Base-by-base conservation (phyloP, 2,329 filamentous ascomycete species). In the Talaromyces albobiverticillius region DNA sequence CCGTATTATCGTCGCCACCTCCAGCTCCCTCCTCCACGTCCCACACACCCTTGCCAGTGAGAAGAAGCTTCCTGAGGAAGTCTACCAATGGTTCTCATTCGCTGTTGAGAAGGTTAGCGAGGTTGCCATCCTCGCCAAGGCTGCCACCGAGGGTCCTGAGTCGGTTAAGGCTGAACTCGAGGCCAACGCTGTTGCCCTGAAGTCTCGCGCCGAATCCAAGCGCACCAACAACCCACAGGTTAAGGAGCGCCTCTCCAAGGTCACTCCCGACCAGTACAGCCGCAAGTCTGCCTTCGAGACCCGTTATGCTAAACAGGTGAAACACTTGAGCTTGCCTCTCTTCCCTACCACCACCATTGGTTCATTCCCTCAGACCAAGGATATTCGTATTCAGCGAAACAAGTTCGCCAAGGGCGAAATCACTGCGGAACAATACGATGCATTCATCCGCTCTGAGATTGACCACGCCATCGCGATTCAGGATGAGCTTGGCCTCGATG, bases 281-380 rank as follows among this genome's bases (percentile, higher is more conserved):
- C 91, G 94, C 80, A 88, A 94, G 81, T 93, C 90, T 63, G 81
- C 84, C 63, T 99, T 99, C 86, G 81, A 90, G 53, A 76, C 76
- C 64, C 89, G 94, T 78, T 94, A 95, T 68, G 81, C 85, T 60
- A 84, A 90, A 75, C 94, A 99, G 82, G 88, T 93, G 82, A 86
- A 88, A 78, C 87, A 90, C 78, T 89, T 99, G 71, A 92, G 89
- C 72, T 89, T 99, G 58, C 94, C 94, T 65, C 82, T 93, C 63
- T 99, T 99, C 89, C 94, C 94, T 61, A 99, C 94, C 72, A 99
- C 94, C 75, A 99, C 94, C 74, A 99, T 99, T 64, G 94, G 94
- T 65, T 97, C 93, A 55, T 99, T 99, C 89, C 94, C 94, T 65
- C 94, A 99, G 50, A 99, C 94, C 76, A 92, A 93, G 83, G 90